Percentiles rank a stretch among this genome's conserved stretches.
Evolutionary conservation across 768 basidiomycete species (phyloP).

Genomic region (Leccinum imitatum): DNA sequence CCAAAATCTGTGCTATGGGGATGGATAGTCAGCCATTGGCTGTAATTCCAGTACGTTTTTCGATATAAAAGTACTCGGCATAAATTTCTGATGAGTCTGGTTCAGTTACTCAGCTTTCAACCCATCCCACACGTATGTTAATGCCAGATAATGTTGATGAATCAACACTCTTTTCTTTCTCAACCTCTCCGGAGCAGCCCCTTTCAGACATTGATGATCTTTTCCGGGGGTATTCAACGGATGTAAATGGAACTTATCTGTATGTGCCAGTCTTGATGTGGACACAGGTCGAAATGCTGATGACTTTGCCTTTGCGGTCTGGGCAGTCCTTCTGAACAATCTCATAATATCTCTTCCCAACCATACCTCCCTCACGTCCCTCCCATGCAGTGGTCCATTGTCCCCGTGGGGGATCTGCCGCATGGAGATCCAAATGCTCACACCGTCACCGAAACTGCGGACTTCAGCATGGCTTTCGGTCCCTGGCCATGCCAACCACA

Average conservation of each 20-base stretch:
- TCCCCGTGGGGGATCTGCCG: not conserved
- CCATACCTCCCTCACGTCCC: not conserved
- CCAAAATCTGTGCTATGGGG: not conserved
- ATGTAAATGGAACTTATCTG: not conserved
- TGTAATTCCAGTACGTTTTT: not conserved
- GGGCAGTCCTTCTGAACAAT: constrained; percentile 1
- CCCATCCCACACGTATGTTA: not conserved
- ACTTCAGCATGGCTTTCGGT: not conserved
- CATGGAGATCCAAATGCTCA: not conserved
- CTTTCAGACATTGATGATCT: not conserved
- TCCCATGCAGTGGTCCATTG: not conserved
- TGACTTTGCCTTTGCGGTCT: not conserved
- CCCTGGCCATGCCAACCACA: not conserved
- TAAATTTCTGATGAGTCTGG: not conserved
- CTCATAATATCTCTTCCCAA: not conserved
- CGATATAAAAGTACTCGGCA: not conserved
- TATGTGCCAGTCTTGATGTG: not conserved
- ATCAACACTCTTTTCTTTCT: not conserved
- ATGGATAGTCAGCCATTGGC: not conserved
- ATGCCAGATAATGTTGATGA: not conserved
- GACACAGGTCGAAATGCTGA: constrained; percentile 1
- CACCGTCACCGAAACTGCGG: not conserved
- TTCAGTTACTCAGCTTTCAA: not conserved
- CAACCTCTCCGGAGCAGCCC: not conserved
- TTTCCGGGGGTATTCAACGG: not conserved